Base-by-base conservation (phyloP, 2,329 filamentous ascomycete species). In the Ascochyta pisi region DNA sequence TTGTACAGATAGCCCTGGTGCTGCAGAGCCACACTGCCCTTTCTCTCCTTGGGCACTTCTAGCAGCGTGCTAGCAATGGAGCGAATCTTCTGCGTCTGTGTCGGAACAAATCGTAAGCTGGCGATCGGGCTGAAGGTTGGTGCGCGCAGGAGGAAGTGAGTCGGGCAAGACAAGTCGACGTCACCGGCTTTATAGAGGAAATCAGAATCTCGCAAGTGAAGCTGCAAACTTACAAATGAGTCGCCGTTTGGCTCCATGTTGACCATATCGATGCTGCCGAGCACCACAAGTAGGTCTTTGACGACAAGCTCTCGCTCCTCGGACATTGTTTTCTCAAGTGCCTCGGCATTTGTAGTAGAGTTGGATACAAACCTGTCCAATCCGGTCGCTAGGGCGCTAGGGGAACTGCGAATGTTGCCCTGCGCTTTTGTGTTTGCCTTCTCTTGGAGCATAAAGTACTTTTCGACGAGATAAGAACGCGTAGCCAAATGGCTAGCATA, bases 401-500 rank as follows among this genome's bases (percentile, higher is more conserved):
- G 62, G 2, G 66, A 67, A 48, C 63, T 67, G 42, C 76, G 72
- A 38, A 77, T 65, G 7, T 78, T 74, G 54, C 80, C 76, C 54
- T 82, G 77, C 16, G 78, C 72, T 38, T 84, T 77, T 19, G 60
- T 58, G n/a, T 63, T 65, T 19, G 63, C 85, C 1, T 87, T 84
- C 49, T 92, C 89, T 34, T 87, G 86, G 1, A 95, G 81, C 64
- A 87, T 87, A 74, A 91, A 91, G 76, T 94, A 96, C 61, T 92
- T 89, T 73, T 96, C 91, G 0, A 96, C 91, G 53, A 94, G 86
- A 71, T 92, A 93, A 0, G 90, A 94, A 23, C 92, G 84, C 0
- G 91, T 96, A 2, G 88, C 87, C 9, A 96, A 80, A 67, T 92
- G 89, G 6, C 89, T 94, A 2, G 88, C 86, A 69, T 94, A 92